Base-by-base conservation (phyloP, 129 eudicot species). In the Tanacetum coccineum region DNA sequence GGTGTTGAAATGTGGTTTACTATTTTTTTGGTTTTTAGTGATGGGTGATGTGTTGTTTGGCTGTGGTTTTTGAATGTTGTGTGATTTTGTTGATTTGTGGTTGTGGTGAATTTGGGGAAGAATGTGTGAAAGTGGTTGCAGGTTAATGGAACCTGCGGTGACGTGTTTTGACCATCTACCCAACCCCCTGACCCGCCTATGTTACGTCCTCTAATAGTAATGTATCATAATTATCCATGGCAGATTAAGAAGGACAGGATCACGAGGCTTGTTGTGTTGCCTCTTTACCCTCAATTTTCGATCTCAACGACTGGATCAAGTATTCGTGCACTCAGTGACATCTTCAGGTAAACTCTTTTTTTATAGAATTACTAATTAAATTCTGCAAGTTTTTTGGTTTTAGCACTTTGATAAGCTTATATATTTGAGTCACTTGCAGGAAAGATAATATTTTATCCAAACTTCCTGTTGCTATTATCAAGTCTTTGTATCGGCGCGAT, bases 261-360 rank as follows among this genome's bases (percentile, higher is more conserved):
- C 47, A 79, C 93, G 30, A 87, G 53, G 82, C 95, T 91, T 45
- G 97, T 91, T 3, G 89, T 91, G 60, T 77, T 91, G 5, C 97
- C 97, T 13, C 84, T 91, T 3, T 91, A 87, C 63, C 97, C 97
- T 26, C 97, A 91, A 52, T 91, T 75, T 78, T 91, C 97, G 21
- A 91, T 91, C 65, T 91, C 97, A 49, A 91, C 97, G 21, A 87
- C 95, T 12, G 97, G 97, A 15, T 91, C 97, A 53, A 91, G 95
- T 76, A 40, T 91, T 18, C 93, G 95, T 42, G 86, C 76, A 61
- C 86, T 91, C 9, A 81, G 82, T 56, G 78, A 71, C 59, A 74
- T 85, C 74, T 91, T 87, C 81, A 87, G 92, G 95, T 90, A 50
- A 64, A 12, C 28, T 44, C 13, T 2, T 11, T 0, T 12, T 32